phyloP scores from a whole-genome alignment of 495 filamentous ascomycete genomes.

The Penicillium daleae region DNA sequence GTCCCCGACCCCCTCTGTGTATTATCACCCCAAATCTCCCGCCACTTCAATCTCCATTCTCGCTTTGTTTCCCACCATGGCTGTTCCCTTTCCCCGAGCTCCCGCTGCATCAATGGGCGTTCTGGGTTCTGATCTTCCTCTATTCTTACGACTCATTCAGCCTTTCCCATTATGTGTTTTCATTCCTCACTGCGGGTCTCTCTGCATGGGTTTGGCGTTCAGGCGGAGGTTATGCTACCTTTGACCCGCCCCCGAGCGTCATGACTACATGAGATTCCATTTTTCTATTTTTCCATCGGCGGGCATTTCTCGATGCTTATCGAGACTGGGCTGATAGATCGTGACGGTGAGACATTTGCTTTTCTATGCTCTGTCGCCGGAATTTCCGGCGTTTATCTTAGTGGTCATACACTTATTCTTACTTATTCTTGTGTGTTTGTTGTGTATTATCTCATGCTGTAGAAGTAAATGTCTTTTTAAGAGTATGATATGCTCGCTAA shows the following conservation, averaged over 20 bases:
- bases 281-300: slow-evolving; percentile 14
- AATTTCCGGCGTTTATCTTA: neutral
- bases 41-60: neutral
- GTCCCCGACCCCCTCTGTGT: slow-evolving; percentile 10
- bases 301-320: neutral
- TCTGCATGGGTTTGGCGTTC: slow-evolving; percentile 24
- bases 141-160: slow-evolving; percentile 1
- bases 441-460: neutral
- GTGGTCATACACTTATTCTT: neutral
- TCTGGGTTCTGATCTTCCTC: slow-evolving; percentile 10
- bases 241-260: slow-evolving; percentile 5
- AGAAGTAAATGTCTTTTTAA: neutral
- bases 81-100: slow-evolving; percentile 8
- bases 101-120: slow-evolving; percentile 21
- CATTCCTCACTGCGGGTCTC: slow-evolving; percentile 5
- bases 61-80: slow-evolving; percentile 2
- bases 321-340: neutral
- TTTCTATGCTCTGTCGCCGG: neutral
- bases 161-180: slow-evolving; percentile 10
- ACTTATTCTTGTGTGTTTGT: neutral
- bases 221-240: slow-evolving; percentile 4
- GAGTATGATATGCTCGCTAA: too few species aligned
- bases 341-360: slow-evolving; percentile 1
- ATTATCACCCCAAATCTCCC: slow-evolving; percentile 13
- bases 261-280: slow-evolving; percentile 11